Evolutionary conservation across 2,329 filamentous ascomycete genomes (phyloP), one percentile per base, ranked within the genome.

Genomic region (Colletotrichum agaves): DNA sequence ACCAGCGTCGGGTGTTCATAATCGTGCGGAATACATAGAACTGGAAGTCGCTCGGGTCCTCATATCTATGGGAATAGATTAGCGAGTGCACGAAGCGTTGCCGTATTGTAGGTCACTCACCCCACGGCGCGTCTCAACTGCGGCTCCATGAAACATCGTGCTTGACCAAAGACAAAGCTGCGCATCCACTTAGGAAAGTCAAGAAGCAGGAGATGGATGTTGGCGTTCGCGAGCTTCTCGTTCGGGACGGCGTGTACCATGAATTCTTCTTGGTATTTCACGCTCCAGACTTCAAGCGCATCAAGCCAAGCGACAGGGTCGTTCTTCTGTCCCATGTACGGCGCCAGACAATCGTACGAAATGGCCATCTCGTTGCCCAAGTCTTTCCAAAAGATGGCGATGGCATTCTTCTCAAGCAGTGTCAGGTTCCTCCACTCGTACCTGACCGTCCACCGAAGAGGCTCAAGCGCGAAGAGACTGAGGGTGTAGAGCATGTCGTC

Each of bases 401-500:
- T 73, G 0, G 86, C 87, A 59, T 84, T 87, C 11, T 78, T 78
- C 74, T 90, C 88, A 55, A 90, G 72, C 1, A 84, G 80, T 1
- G 80, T 87, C 8, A 88, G 73, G 10, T 75, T 27, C 4, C 88
- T 81, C 88, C 88, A 90, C 73, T 91, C 88, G 69, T 84, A 86
- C 5, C 72, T 74, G 5, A 80, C 71, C 17, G 87, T 82, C 81
- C 87, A 90, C 8, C 82, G 77, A 7, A 82, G 74, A 0, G 87
- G 86, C 69, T 90, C 85, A 3, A 86, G 75, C 1, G 85, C 82
- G 71, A 90, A 90, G 0, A 90, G 75, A 12, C 83, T 81, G 0
- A 92, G 81, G 0, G 89, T 91, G 75, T 90, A 91, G 0, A 92
- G 80, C 80, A 91, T 83, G 70, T 91, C 90, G 13, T 84, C 81